Evolutionary conservation across 2,329 filamentous ascomycete species (phyloP), one percentile per base, ranked within the genome.

Genomic region (Colletotrichum brevisporum): DNA sequence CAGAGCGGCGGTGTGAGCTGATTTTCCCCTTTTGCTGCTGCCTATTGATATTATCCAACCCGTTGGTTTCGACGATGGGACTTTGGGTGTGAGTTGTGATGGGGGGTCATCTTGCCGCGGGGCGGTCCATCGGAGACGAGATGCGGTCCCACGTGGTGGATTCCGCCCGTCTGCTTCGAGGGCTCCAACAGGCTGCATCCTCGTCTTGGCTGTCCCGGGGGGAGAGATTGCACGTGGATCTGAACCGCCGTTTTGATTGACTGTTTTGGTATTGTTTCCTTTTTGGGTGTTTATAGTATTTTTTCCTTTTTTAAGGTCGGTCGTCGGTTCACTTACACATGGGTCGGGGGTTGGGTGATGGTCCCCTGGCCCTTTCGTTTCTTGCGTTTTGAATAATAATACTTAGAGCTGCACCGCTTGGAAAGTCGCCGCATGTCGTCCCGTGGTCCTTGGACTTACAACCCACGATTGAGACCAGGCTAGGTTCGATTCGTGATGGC

Each of bases 101-200:
- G 21, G 31, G 31, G 31, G 31, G 31, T 1, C 31, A 31, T 31
- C 1, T 31, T 8, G 31, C 10, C 31, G 31, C 8, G 31, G 27
- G 31, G 31, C 31, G 31, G 31, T 36, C 31, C 31, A 36, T 36
- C 31, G 31, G 31, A 36, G 31, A 36, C 31, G 8, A 8, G 31
- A 36, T 2, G 10, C 9, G 31, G 6, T 54, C 63, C 67, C 67
- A 70, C 67, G 67, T 70, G 67, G 67, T 61, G 56, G 45, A 26
- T 67, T 67, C 67, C 36, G 63, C 60, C 65, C 66, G 66, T 48
- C 54, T 21, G 43, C 26, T n/a, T 61, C 51, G 27, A 8, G 43
- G 41, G 24, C 55, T 21, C 6, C 31, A 47, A 52, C n/a, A 24
- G 21, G 27, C 21, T 18, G 47, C 50, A 64, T 50, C 54, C 60